Evolutionary conservation across 2,329 filamentous ascomycete species (phyloP).

Genomic region (Parascedosporium putredinis): DNA sequence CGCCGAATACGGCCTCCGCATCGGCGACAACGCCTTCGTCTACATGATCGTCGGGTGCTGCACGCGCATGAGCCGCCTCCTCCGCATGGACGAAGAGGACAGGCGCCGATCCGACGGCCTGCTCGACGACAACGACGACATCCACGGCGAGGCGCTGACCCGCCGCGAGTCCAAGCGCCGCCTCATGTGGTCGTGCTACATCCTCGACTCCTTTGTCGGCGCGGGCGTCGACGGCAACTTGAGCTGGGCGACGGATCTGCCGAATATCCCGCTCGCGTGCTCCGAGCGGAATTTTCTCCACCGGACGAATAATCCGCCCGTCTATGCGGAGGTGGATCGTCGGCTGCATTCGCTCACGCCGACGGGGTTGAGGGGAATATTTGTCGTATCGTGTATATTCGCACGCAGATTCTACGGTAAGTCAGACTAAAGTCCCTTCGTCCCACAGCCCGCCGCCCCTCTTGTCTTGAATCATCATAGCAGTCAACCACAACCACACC

Average conservation of each 20-base stretch:
- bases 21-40: constrained; percentile 28
- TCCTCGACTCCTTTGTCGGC: constrained; percentile 29
- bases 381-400: constrained; percentile 11
- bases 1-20: constrained; percentile 28
- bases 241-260: constrained; percentile 14
- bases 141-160: constrained; percentile 18
- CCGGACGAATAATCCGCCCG: not conserved
- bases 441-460: no score
- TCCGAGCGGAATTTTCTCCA: constrained; percentile 12
- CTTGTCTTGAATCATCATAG: no score
- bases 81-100: constrained; percentile 27
- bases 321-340: not conserved
- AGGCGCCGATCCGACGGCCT: constrained; percentile 13
- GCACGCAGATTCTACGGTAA: constrained; percentile 14
- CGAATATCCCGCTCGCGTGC: constrained; percentile 15
- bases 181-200: constrained; percentile 32
- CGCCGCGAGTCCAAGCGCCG: constrained; percentile 27
- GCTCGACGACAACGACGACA: no score
- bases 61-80: constrained; percentile 30
- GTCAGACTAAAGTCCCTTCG: no score
- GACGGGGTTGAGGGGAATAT: not conserved
- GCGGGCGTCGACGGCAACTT: constrained; percentile 25
- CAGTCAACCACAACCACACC: no score
- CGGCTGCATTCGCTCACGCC: not conserved
- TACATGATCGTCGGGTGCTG: constrained; percentile 30